Evolutionary conservation across 2,329 filamentous ascomycete species (phyloP).

Genomic region (Phyllosticta ampelicida): DNA sequence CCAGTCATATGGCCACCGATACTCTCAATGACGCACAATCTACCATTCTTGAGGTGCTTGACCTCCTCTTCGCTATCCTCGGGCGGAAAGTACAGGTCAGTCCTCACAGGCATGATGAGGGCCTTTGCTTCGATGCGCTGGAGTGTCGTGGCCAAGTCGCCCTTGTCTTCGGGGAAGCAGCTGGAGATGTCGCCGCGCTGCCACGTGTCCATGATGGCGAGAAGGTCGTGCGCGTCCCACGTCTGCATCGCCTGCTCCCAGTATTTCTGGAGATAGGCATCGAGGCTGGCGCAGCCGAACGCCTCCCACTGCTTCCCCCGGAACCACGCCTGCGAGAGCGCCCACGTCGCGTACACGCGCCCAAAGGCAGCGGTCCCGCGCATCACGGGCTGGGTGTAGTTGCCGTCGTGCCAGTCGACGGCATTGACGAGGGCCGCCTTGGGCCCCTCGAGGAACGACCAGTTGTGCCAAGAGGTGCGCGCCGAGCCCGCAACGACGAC

Average conservation of each 20-base stretch:
- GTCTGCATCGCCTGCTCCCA: constrained; percentile 20
- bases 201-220: constrained; percentile 31
- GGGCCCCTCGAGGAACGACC: constrained; percentile 45
- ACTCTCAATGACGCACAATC: constrained; percentile 24
- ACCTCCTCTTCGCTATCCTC: constrained; percentile 30
- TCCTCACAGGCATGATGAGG: constrained; percentile 30
- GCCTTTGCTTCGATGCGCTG: constrained; percentile 25
- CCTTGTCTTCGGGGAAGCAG: constrained; percentile 15
- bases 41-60: constrained; percentile 22
- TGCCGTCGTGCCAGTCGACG: constrained; percentile 24
- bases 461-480: constrained; percentile 42
- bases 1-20: constrained; percentile 34
- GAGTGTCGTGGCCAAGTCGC: constrained; percentile 25
- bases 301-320: constrained; percentile 27
- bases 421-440: constrained; percentile 37
- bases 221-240: constrained; percentile 28
- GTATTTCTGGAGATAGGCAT: constrained; percentile 18
- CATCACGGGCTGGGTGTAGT: neutral
- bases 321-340: constrained; percentile 32
- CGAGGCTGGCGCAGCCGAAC: constrained; percentile 21
- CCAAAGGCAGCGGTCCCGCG: constrained; percentile 26
- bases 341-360: constrained; percentile 31
- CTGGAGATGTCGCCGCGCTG: constrained; percentile 30
- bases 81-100: constrained; percentile 32
- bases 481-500: constrained; percentile 43